Evolutionary conservation across 768 basidiomycete species (phyloP), one percentile per base, ranked within the genome.

Genomic region (Rhodosporidiobolus odoratus): DNA sequence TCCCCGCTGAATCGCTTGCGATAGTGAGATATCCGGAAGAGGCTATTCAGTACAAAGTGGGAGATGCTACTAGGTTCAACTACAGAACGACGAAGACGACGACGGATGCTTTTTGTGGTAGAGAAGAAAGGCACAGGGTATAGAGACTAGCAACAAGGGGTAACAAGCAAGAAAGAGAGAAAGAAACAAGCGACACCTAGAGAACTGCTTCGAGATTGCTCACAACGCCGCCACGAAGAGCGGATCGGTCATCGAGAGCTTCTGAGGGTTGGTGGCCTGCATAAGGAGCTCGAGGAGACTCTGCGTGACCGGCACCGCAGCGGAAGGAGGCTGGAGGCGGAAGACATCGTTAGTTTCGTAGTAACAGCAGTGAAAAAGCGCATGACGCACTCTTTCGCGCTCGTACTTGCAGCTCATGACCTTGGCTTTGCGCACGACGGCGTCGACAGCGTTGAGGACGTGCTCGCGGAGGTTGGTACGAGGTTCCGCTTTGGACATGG

Each of bases 361-460:
- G 76, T 38, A 73, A 76, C 17, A 34, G 57, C 12, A 40, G n/a
- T 21, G 27, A 43, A 15, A 40, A 37, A 16, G 27, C 15, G 30
- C 23, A 40, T 27, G 27, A 37, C 78, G 66, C 69, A 91, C 91
- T 81, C 87, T 87, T 71, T 93, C 91, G 61, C 92, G 84, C 77
- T 94, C 92, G 38, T 86, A 79, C 80, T 91, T 91, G 81, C 92
- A 95, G 15, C 89, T 88, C 85, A 95, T 85, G 0, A 85, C 83
- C 79, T 92, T 89, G 9, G 90, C 89, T 61, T 88, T 85, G 77
- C 90, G 89, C 64, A 91, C 87, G 43, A 95, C 83, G 13, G 84
- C 84, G 13, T 92, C 89, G 27, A 86, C 84, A 65, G 84, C 84
- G 40, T 84, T 82, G 27, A 86, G 85, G 23, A 81, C 78, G 37